Evolutionary conservation across 306 rosid genomes (phyloP).

Genomic region (Citrullus amarus): DNA sequence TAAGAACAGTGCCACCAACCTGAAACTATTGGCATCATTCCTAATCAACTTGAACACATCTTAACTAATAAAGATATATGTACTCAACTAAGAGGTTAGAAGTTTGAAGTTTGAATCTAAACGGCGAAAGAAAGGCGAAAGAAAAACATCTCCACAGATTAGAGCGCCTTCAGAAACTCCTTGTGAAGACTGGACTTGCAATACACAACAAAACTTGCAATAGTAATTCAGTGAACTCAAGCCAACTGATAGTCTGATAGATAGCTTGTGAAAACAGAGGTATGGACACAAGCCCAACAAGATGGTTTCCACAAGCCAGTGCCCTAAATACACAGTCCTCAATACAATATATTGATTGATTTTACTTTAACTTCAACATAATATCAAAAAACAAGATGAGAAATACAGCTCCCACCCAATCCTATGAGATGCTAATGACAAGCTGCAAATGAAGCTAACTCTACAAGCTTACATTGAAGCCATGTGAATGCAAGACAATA

Average conservation of each 20-base stretch:
- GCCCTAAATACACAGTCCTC: not conserved
- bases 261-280: conserved; percentile 1
- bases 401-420: not conserved
- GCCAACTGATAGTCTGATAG: not conserved
- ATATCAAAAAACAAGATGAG: not conserved
- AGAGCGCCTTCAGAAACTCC: not conserved
- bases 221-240: not conserved
- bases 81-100: too few relatives aligned
- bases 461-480: not conserved
- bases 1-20: not conserved
- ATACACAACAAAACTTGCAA: not conserved
- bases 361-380: not conserved
- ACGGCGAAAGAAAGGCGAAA: not conserved
- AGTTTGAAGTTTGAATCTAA: too few relatives aligned
- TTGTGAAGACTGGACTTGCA: not conserved
- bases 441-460: not conserved
- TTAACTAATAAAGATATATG: too few relatives aligned
- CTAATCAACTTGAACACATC: too few relatives aligned
- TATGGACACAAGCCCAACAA: not conserved
- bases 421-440: not conserved
- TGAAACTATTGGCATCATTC: not conserved
- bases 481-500: not conserved
- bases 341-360: not conserved
- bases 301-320: not conserved
- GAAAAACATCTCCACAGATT: not conserved